Conservation (phyloP, 129 eudicot genomes). For the Tagetes erecta region DNA sequence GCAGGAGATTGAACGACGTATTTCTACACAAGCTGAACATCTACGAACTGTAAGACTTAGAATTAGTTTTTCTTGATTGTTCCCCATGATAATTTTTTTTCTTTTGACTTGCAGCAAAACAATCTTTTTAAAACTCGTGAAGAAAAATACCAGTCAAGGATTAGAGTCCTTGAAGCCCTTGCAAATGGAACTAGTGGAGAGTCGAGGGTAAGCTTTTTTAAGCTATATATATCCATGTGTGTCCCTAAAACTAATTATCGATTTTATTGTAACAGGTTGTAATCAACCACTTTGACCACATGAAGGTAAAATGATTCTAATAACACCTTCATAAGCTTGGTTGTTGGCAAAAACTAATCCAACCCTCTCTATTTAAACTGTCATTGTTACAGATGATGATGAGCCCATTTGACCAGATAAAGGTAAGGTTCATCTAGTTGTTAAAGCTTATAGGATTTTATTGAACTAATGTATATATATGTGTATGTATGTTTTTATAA, state of each 20-base stretch:
- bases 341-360: neutral
- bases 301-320: slow-evolving; percentile 32
- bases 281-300: slow-evolving; percentile 38
- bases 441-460: too few species aligned
- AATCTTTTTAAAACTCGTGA: slow-evolving; percentile 84
- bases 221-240: neutral
- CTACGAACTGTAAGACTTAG: slow-evolving; percentile 63
- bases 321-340: slow-evolving; percentile 4
- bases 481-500: too few species aligned
- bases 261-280: slow-evolving; percentile 30
- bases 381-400: slow-evolving; percentile 47
- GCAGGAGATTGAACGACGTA: slow-evolving; percentile 93
- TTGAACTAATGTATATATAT: too few species aligned
- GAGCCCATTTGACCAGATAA: slow-evolving; percentile 71
- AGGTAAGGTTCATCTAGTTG: slow-evolving; percentile 42
- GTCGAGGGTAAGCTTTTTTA: slow-evolving; percentile 42
- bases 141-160: slow-evolving; percentile 89
- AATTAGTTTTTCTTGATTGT: neutral
- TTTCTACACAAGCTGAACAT: slow-evolving; percentile 92
- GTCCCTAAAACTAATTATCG: slow-evolving; percentile 3
- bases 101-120: slow-evolving; percentile 64
- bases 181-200: slow-evolving; percentile 79
- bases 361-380: neutral
- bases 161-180: slow-evolving; percentile 87
- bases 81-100: slow-evolving; percentile 3